phyloP scores from a whole-genome alignment of 768 basidiomycete genomes.

The Steccherinum ochraceum region DNA sequence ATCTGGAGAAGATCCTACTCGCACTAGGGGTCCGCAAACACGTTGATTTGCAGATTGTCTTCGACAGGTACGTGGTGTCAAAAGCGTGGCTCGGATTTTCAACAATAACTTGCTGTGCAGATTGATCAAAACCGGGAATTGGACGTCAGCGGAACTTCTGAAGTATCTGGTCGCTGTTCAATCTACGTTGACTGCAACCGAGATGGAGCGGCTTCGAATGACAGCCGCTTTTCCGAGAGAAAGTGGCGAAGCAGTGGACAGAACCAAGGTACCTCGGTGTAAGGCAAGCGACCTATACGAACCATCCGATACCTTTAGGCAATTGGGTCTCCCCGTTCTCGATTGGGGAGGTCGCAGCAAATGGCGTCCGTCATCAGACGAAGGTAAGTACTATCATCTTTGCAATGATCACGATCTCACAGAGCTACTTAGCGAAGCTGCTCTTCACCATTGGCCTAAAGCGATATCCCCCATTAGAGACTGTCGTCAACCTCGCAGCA shows the following conservation, averaged over 20 bases:
- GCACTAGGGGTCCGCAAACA: slow-evolving; percentile 84
- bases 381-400: slow-evolving; percentile 48
- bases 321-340: slow-evolving; percentile 72
- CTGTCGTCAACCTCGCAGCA: slow-evolving; percentile 65
- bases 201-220: slow-evolving; percentile 48
- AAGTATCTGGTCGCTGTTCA: slow-evolving; percentile 85
- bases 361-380: slow-evolving; percentile 80
- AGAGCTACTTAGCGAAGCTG: slow-evolving; percentile 61
- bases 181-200: slow-evolving; percentile 47
- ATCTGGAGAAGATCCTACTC: slow-evolving; percentile 63
- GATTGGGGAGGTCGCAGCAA: slow-evolving; percentile 79
- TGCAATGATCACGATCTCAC: background rate
- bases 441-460: slow-evolving; percentile 66
- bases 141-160: slow-evolving; percentile 80
- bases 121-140: slow-evolving; percentile 86
- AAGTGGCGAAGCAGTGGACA: slow-evolving; percentile 2
- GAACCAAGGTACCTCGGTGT: slow-evolving; percentile 31
- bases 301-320: slow-evolving; percentile 64
- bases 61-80: slow-evolving; percentile 53
- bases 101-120: slow-evolving; percentile 28
- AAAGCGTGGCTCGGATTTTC: background rate
- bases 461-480: slow-evolving; percentile 60
- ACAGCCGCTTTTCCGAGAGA: slow-evolving; percentile 77
- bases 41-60: slow-evolving; percentile 91
- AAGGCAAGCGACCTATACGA: slow-evolving; percentile 81